Conservation (phyloP, 1,284 basidiomycete species). For the Marasmius tenuissimus region DNA sequence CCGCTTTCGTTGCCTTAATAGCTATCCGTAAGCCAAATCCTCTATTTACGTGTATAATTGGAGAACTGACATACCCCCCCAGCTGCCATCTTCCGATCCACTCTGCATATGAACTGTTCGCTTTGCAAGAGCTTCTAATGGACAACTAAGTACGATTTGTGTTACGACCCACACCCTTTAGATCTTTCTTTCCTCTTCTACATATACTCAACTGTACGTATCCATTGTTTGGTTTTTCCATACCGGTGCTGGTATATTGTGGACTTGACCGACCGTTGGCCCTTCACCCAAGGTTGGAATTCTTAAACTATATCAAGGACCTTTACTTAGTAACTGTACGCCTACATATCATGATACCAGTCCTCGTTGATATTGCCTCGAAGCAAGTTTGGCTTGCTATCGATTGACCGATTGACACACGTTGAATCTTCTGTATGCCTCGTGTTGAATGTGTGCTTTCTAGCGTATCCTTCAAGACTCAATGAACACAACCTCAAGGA, state of each 20-base stretch:
- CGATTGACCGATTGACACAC: too few species aligned
- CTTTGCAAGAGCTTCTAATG: constrained; percentile 69
- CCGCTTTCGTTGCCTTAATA: constrained; percentile 76
- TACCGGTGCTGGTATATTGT: constrained; percentile 6
- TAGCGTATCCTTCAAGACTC: too few species aligned
- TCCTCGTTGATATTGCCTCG: background rate
- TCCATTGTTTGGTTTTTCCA: constrained; percentile 1
- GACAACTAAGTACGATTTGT: constrained; percentile 18
- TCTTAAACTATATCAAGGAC: constrained; percentile 1
- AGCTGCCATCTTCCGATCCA: constrained; percentile 65
- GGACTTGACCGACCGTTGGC: background rate
- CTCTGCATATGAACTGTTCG: constrained; percentile 59
- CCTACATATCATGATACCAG: background rate
- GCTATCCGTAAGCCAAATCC: constrained; percentile 62
- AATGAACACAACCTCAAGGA: too few species aligned
- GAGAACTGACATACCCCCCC: constrained; percentile 2
- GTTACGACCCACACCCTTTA: constrained; percentile 3
- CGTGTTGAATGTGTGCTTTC: too few species aligned
- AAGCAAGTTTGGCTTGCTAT: background rate
- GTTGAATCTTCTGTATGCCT: too few species aligned
- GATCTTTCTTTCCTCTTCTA: constrained; percentile 4
- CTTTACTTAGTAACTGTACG: background rate
- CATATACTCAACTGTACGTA: background rate
- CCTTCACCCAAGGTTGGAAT: background rate
- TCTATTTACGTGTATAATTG: background rate